Conservation (phyloP, 176 grass and related monocot species). For the Saccharum officinarum region DNA sequence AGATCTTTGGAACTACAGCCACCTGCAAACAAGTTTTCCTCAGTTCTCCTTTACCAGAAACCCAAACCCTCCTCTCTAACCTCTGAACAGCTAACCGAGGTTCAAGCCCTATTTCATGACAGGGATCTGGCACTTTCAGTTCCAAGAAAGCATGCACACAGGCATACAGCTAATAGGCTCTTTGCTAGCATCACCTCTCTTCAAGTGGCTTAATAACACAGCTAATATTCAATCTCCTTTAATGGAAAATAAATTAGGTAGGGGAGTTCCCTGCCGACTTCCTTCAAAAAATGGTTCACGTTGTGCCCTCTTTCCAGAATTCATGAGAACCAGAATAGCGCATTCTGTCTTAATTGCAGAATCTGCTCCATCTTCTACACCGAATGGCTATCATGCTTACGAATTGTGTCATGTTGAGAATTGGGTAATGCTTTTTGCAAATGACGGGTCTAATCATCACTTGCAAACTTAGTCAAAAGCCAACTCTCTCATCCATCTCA, state of each 20-base stretch:
- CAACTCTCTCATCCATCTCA: background rate
- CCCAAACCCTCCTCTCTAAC: background rate
- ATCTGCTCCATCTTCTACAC: background rate
- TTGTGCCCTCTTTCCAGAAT: background rate
- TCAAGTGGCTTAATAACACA: background rate
- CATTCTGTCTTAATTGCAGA: background rate
- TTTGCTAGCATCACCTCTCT: background rate
- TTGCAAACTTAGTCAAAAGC: background rate
- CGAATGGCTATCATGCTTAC: background rate
- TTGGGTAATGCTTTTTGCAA: background rate
- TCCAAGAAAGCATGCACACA: background rate
- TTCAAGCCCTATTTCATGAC: background rate
- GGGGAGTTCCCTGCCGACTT: background rate
- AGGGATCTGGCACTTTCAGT: background rate
- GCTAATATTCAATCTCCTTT: too few species aligned
- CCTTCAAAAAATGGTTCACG: background rate
- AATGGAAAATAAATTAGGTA: background rate
- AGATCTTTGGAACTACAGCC: background rate
- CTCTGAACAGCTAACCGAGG: background rate
- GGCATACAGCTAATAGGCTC: background rate
- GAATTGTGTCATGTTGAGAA: background rate
- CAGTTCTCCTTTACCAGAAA: background rate
- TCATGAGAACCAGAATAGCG: background rate
- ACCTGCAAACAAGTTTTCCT: background rate
- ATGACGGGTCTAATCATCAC: background rate